A percentile compares a stretch with the other conserved stretches of the same genome.
Evolutionary conservation across 345 rosid species (phyloP).

Genomic region (Psidium guajava): DNA sequence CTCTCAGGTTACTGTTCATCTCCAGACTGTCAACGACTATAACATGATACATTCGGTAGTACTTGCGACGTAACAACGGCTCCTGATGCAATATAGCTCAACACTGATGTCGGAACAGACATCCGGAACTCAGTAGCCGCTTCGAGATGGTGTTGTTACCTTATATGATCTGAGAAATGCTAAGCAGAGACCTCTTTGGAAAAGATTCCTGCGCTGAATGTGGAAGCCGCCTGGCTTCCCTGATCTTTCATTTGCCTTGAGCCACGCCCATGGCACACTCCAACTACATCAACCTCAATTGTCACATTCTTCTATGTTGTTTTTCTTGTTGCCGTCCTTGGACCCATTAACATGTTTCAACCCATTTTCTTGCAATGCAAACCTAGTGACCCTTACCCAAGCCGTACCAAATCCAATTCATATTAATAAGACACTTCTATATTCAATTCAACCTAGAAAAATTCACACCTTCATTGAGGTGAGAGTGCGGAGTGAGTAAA

Average conservation of each 20-base stretch:
- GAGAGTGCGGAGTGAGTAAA: too few relatives aligned
- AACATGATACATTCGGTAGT: not conserved
- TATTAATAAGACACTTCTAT: too few relatives aligned
- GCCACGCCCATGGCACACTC: not conserved
- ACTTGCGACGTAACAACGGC: not conserved
- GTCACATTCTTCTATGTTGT: not conserved
- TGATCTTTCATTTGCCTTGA: not conserved
- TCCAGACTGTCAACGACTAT: too few relatives aligned
- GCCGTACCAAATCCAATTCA: too few relatives aligned
- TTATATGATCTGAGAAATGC: not conserved
- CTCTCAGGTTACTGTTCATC: too few relatives aligned
- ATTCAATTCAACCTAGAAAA: too few relatives aligned
- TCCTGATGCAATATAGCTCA: not conserved
- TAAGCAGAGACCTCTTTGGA: not conserved
- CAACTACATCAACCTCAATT: not conserved
- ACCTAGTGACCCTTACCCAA: too few relatives aligned
- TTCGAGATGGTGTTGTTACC: not conserved
- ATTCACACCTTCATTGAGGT: too few relatives aligned
- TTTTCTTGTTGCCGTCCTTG: not conserved
- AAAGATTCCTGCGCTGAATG: not conserved
- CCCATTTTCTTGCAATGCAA: too few relatives aligned
- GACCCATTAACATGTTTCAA: too few relatives aligned
- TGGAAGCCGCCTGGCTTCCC: not conserved
- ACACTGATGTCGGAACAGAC: not conserved
- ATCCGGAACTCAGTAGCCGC: not conserved